Evolutionary conservation across 345 rosid species (phyloP), one percentile per base, ranked within the genome.

Genomic region (Durio zibethinus): DNA sequence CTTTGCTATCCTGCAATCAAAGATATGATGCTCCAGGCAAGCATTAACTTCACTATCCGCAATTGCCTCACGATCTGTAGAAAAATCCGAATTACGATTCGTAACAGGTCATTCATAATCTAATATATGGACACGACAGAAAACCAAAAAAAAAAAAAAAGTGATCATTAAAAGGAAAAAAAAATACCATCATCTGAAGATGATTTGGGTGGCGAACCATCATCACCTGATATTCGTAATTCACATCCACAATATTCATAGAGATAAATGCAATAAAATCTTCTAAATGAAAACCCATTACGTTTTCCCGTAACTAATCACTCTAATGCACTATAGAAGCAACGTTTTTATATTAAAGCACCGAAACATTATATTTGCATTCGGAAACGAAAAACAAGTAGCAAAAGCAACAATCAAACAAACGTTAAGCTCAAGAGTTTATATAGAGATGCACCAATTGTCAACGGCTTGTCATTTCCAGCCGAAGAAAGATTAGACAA

Each of bases 51-150:
- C 87, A 80, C 82, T 76, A 87, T 93, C 98, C 5, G 92, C 98
- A 53, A 90, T 79, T 7, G 92, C 94, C 86, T 96, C 98, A 97
- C 99, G 93, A 83, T 96, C 98, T 92, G 86, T 81, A 75, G 2
- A 75, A 74, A 60, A 27, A 74, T 40, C 33, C 27, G 4, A 74
- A 61, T 7, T 15, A 16, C 40, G 18, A 29, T 18, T 42, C 20
- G 65, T 14, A 43, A 64, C 74, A 78, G 47, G 23, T 47, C 25
- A 2, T 29, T 12, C 40, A 15, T 7, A 62, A 62, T 7, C 67
- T 16, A 8, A 6, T 0, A 60, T 14, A 40, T 1, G 4, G 7
- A n/a, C 70, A 52, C 10, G 2, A 45, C 35, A 47, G 16, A 50
- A 20, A 71, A 71, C 25, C 38, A 69, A 56, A 4, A 36, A 29